Base-by-base conservation (phyloP, 208 protist species). In the Leishmania martiniquensis region DNA sequence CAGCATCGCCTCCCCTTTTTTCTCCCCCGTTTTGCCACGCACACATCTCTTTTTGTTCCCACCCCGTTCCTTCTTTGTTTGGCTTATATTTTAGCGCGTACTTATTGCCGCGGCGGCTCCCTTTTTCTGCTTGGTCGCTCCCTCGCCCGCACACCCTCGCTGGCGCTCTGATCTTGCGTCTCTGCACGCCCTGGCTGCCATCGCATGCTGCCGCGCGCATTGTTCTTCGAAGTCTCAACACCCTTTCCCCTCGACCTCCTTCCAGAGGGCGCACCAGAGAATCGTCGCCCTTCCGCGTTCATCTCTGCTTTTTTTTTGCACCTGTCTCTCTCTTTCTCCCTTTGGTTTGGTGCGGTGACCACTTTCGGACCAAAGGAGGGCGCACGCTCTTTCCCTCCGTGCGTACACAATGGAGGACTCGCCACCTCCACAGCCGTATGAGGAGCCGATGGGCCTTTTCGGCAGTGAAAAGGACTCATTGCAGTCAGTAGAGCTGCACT, bases 311-410 rank as follows among this genome's bases (percentile, higher is more conserved):
- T 68, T 5, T 68, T 39, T 70, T 51, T 68, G 7, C 44, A n/a
- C 39, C 34, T 60, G 74, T 83, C 12, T 55, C 10, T 80, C 84
- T 60, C n/a, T 63, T 59, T 59, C 71, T 70, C 65, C 74, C 63
- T 7, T 65, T 47, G 51, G 17, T 59, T 55, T 62, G 54, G 45
- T 72, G 29, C 17, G 34, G 44, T 68, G 15, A 29, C 13, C 7
- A 32, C 25, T 37, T 20, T 20, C 66, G 25, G 44, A 20, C 13
- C 4, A 15, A 13, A n/a, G n/a, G n/a, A n/a, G n/a, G 39, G 66
- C 29, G 66, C 39, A n/a, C n/a, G 10, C n/a, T 37, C 37, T 39
- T 32, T 69, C 4, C 42, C 42, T 44, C 51, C 32, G 32, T 47
- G 6, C 45, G 29, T n/a, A 32, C 15, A 9, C 29, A n/a, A 73